Conservation (phyloP, 1,139 yeast genomes). For the Geotrichum candidum region DNA sequence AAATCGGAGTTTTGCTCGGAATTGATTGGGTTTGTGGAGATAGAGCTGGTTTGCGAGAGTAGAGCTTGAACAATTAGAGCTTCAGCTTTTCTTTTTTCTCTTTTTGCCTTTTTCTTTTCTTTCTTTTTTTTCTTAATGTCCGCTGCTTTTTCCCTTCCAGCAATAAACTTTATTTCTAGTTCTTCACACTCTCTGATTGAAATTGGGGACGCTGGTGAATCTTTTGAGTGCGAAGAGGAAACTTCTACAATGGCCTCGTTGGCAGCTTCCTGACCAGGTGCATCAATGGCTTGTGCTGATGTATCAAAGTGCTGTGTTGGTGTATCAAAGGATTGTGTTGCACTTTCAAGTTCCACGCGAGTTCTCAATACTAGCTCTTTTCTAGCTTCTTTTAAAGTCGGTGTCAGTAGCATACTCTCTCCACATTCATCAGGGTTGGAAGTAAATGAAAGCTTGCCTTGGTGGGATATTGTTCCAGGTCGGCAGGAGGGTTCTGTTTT, state of each 20-base stretch:
- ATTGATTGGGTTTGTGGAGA: conserved; percentile 3
- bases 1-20: neutral
- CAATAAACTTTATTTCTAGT: neutral
- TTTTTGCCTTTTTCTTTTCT: no score
- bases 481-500: neutral
- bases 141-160: no score
- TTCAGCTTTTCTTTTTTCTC: neutral
- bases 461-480: neutral
- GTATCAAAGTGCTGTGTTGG: neutral
- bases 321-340: neutral
- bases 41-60: conserved; percentile 27
- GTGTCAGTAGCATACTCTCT: neutral
- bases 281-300: no score
- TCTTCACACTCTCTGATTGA: neutral
- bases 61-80: conserved; percentile 27
- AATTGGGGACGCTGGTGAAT: neutral
- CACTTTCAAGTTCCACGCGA: neutral
- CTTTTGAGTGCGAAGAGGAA: neutral
- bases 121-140: no score
- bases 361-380: neutral
- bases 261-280: neutral
- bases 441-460: neutral
- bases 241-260: neutral
- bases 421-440: neutral
- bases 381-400: neutral